Percentiles rank a stretch among this genome's conserved stretches.
Conservation (phyloP, 768 basidiomycete species). For the Asterophora parasitica region DNA sequence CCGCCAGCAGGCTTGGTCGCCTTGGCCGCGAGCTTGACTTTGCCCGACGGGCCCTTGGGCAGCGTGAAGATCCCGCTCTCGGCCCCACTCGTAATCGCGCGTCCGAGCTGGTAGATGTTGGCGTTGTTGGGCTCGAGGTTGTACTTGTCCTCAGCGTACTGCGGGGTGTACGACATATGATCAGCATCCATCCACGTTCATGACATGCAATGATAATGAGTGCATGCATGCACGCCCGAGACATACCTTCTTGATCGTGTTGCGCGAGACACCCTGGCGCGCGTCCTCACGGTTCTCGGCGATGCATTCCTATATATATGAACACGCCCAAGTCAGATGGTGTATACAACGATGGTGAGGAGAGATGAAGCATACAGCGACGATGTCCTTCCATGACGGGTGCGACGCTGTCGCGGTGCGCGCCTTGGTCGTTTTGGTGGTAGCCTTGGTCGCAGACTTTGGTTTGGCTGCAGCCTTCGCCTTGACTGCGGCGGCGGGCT, state of each 20-base stretch:
- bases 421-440: constrained; percentile 22
- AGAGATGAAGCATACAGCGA: too few species aligned
- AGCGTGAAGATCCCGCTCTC: constrained; percentile 39
- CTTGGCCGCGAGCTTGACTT: constrained; percentile 63
- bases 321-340: too few species aligned
- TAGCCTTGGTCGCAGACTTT: constrained; percentile 26
- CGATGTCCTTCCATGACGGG: constrained; percentile 54
- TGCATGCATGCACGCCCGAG: constrained; percentile 4
- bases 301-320: constrained; percentile 78
- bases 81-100: constrained; percentile 66
- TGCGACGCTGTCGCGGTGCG: constrained; percentile 27
- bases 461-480: constrained; percentile 19
- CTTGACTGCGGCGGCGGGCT: constrained; percentile 14
- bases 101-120: constrained; percentile 67
- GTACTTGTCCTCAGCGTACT: constrained; percentile 86
- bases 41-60: constrained; percentile 49
- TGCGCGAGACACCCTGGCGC: constrained; percentile 70
- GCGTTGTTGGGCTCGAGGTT: constrained; percentile 63
- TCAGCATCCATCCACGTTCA: constrained; percentile 9
- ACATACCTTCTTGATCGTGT: constrained; percentile 76
- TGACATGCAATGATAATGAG: too few species aligned
- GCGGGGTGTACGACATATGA: constrained; percentile 4
- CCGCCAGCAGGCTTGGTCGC: constrained; percentile 31
- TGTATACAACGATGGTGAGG: too few species aligned
- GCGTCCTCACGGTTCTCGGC: constrained; percentile 56